Evolutionary conservation across 257 asterid species (phyloP), one percentile per base, ranked within the genome.

Genomic region (Solanum medicagineum): DNA sequence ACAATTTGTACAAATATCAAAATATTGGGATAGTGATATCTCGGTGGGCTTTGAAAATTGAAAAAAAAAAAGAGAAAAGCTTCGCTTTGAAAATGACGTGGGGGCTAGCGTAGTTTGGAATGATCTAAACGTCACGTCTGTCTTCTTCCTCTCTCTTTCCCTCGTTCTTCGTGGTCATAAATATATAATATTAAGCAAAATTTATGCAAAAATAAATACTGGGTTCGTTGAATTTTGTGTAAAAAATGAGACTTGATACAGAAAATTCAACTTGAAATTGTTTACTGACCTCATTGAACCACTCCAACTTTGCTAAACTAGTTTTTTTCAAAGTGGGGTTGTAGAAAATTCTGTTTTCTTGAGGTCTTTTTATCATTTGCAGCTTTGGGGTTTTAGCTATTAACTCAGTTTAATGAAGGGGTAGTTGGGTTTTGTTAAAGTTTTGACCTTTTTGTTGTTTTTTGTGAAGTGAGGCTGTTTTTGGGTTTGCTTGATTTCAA

Each of bases 11-110:
- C 47, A 44, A 51, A 3, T 10, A 51, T 63, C 42, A 87, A 82
- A 85, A 55, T 55, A 11, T 84, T 53, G 69, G 83, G 42, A 55
- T 32, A 36, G 20, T 66, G 75, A 40, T 26, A 65, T 69, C 14
- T 70, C 15, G 80, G 88, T 90, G 88, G 87, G 88, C 93, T 92
- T 93, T 92, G 90, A 87, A 89, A 91, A 89, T 89, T 85, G 92
- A 2, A 10, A 22, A 62, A 8, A 59, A 59, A 8, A 1, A 59
- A 93, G 71, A 89, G 90, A 85, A 86, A 85, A 85, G 91, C 91
- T 89, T 84, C 86, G 84, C 86, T 85, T 68, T 87, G 95, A 93
- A 87, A 92, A 89, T 88, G 96, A 93, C 93, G 94, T 88, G 68
- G 53, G 77, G 87, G 80, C 82, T 77, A 83, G 87, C 88, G 81